Percentiles rank a stretch among this genome's conserved stretches.
Evolutionary conservation across 441 rosid species (phyloP).

Genomic region (Gossypium davidsonii): DNA sequence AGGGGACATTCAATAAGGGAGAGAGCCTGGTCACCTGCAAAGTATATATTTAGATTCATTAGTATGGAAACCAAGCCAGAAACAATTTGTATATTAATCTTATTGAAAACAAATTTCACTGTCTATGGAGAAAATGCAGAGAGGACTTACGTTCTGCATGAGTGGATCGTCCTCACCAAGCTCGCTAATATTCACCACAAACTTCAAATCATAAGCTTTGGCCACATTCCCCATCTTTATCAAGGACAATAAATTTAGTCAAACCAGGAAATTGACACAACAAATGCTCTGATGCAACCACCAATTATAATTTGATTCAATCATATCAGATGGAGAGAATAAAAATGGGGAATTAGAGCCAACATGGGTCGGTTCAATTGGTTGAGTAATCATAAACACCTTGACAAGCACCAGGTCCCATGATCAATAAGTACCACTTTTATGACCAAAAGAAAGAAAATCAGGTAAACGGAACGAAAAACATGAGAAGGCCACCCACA

Average conservation of each 20-base stretch:
- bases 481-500: background rate
- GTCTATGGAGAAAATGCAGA: background rate
- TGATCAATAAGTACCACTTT: too few species aligned
- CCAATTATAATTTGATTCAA: too few species aligned
- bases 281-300: background rate
- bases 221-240: constrained; percentile 61
- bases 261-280: background rate
- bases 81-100: background rate
- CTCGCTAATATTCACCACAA: constrained; percentile 56
- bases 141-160: constrained; percentile 45
- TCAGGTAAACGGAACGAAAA: background rate
- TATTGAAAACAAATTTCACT: background rate
- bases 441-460: background rate
- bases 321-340: background rate
- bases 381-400: too few species aligned
- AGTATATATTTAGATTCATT: constrained; percentile 22
- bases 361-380: too few species aligned
- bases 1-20: constrained; percentile 41
- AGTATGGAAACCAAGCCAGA: constrained; percentile 11
- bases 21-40: constrained; percentile 45
- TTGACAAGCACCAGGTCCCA: too few species aligned
- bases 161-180: constrained; percentile 66
- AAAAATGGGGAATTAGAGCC: background rate
- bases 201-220: constrained; percentile 38
- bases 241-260: constrained; percentile 21